Base-by-base conservation (phyloP, 2,329 filamentous ascomycete genomes). In the Colletotrichum echinochloae region DNA sequence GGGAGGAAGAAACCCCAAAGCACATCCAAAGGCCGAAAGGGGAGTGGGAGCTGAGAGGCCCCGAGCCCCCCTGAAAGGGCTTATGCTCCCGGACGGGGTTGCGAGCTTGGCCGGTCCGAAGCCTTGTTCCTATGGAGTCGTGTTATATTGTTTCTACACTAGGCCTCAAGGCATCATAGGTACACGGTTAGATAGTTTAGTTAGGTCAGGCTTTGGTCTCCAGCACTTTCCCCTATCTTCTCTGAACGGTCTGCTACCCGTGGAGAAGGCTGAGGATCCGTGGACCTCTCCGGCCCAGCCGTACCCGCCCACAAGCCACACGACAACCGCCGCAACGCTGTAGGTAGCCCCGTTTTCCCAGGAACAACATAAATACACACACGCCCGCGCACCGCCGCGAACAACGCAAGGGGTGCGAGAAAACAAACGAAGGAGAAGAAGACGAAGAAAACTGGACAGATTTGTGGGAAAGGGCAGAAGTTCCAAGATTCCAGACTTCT, bases 11-110 rank as follows among this genome's bases (percentile, higher is more conserved):
- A 44, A 44, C 9, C 41, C 41, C 41, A 44, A 11, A 41, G 39
- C 39, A 11, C 39, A 14, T n/a, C 46, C 16, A 20, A 41, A 44
- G 8, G 41, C 5, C 41, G n/a, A 28, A 49, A 49, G 18, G 23
- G 12, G 6, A 51, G 52, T 20, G 26, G 6, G 7, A 49, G 46
- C 37, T 39, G 41, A 26, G 41, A 60, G n/a, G 37, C 56, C 33
- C 49, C 18, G 39, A 57, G 51, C 46, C 67, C 64, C 57, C 51
- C 37, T 59, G 52, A 3, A 52, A 59, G 67, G 67, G 64, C 57
- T 70, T 46, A 67, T 63, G 37, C 63, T 70, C 67, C 67, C 67
- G 63, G 52, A 66, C 67, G 64, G 67, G 44, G 67, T 49, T 48
- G 67, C 51, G 57, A 59, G 57, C 67, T 57, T 62, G 44, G n/a